A percentile compares a stretch with the other conserved stretches of the same genome.
Evolutionary conservation across 345 rosid species (phyloP).

Genomic region (Brassica napus): Da-Ae NC_063447.1:51370001-51370500

Average conservation of each 20-base stretch:
- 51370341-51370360: background rate
- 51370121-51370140: constrained; percentile 59
- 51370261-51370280: constrained; percentile 30
- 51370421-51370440: constrained; percentile 27
- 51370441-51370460: constrained; percentile 17
- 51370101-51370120: constrained; percentile 47
- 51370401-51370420: background rate
- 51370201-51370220: constrained; percentile 13
- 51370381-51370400: background rate
- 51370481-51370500: constrained; percentile 20
- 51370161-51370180: constrained; percentile 15
- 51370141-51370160: constrained; percentile 25
- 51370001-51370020: constrained; percentile 45
- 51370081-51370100: constrained; percentile 40
- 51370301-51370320: constrained; percentile 11
- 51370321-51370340: background rate
- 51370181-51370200: constrained; percentile 32
- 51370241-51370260: constrained; percentile 16
- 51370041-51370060: constrained; percentile 30
- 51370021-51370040: constrained; percentile 42
- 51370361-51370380: background rate
- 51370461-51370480: constrained; percentile 6
- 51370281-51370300: background rate
- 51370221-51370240: constrained; percentile 31
- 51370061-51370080: constrained; percentile 35